These are phyloP conservation scores for Byssochlamys sp. DNA, from an alignment of 2,329 filamentous ascomycete species.

Conservation along the genomic window DNA sequence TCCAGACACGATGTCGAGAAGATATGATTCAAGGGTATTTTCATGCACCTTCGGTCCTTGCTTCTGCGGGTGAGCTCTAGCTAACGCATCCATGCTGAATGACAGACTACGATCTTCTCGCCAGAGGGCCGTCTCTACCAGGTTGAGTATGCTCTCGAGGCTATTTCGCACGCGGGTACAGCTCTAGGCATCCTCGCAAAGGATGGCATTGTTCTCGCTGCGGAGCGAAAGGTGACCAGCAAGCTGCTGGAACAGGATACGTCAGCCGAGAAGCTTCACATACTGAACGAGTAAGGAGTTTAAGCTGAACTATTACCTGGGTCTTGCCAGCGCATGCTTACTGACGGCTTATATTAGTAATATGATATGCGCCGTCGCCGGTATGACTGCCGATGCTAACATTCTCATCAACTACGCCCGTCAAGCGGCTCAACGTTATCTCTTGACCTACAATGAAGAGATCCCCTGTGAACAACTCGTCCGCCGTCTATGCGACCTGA, in stretches of 20 bases:
- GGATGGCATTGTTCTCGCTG: conserved; percentile 95
- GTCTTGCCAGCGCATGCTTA: not conserved
- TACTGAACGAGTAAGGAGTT: conserved; percentile 77
- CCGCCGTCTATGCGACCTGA: conserved; percentile 88
- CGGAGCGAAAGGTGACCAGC: conserved; percentile 97
- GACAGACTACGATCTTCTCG: conserved; percentile 96
- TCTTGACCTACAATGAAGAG: conserved; percentile 98
- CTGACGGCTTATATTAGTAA: conserved; percentile 52
- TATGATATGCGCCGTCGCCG: conserved; percentile 98
- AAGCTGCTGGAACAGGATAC: conserved; percentile 99
- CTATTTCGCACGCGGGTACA: conserved; percentile 95
- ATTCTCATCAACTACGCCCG: conserved; percentile 99
- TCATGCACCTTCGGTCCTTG: conserved; percentile 10
- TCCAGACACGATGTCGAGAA: conserved; percentile 67
- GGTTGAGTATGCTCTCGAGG: conserved; percentile 97
- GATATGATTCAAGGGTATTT: conserved; percentile 88
- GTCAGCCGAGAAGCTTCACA: conserved; percentile 98
- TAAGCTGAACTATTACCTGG: not conserved
- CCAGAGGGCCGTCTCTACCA: conserved; percentile 97
- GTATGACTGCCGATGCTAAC: conserved; percentile 98
- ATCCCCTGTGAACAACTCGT: conserved; percentile 99
- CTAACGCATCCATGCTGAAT: conserved; percentile 26
- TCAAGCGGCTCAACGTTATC: conserved; percentile 91
- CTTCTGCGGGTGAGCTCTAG: conserved; percentile 18
- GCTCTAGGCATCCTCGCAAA: conserved; percentile 93